phyloP scores from a whole-genome alignment of 2,329 filamentous ascomycete genomes.

The Botrytis sinoallii region DNA sequence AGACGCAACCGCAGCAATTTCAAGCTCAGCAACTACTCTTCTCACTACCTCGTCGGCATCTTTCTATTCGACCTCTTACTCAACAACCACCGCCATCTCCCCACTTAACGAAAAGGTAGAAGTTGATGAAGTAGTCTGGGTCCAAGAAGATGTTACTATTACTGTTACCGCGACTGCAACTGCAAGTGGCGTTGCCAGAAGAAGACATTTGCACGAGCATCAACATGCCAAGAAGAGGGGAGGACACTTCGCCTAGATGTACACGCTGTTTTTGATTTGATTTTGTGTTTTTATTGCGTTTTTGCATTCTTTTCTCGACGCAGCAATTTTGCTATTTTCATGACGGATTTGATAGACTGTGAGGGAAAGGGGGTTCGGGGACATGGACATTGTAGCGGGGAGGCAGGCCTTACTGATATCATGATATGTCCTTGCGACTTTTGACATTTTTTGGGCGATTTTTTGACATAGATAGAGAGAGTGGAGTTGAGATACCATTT shows the following conservation, averaged over 20 bases:
- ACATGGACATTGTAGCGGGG: background rate
- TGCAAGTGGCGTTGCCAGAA: slow-evolving; percentile 1
- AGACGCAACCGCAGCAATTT: background rate
- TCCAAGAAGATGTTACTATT: slow-evolving; percentile 47
- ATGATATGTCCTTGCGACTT: background rate
- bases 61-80: slow-evolving; percentile 51
- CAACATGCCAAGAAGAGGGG: slow-evolving; percentile 4
- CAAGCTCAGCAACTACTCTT: slow-evolving; percentile 21
- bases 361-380: background rate
- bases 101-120: slow-evolving; percentile 39
- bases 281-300: background rate
- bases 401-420: background rate
- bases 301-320: background rate
- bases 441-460: background rate
- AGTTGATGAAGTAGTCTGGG: slow-evolving; percentile 57
- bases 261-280: background rate
- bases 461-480: background rate
- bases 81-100: slow-evolving; percentile 41
- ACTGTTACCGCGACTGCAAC: slow-evolving; percentile 6
- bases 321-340: slow-evolving; percentile 3
- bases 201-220: slow-evolving; percentile 19
- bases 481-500: background rate
- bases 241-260: background rate
- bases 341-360: background rate
- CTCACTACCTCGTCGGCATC: slow-evolving; percentile 22